Evolutionary conservation across 495 filamentous ascomycete species (phyloP), one percentile per base, ranked within the genome.

Genomic region (Xylona heveae): DNA sequence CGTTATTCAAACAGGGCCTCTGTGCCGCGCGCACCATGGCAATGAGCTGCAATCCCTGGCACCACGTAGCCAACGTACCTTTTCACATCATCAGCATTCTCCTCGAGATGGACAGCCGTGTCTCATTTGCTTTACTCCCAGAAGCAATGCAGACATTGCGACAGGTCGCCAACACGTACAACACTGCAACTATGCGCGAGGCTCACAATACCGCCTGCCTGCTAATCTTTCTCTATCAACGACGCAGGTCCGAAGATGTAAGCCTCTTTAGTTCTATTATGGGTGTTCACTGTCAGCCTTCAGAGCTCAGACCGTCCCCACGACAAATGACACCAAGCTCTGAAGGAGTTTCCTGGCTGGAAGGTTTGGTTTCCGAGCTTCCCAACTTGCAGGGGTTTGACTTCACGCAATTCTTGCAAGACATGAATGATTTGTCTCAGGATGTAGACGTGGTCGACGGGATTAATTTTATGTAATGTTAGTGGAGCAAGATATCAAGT

Each of bases 81-180:
- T 66, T 69, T 30, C 63, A 69, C 19, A 54, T 54, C 25, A 49
- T 61, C 20, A 61, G 60, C 33, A 40, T 62, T 3, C 51, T 66
- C 9, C 49, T 69, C 5, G 55, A 55, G 8, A 52, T 69, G 36
- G 60, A 62, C 30, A 60, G 49, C 0, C 39, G 49, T 0, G 44
- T 55, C 6, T 58, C 58, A 2, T 42, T 67, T 6, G 41, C 46
- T 5, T 44, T 60, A 34, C 43, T 69, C 8, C 42, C 50, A 0
- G 49, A 52, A 7, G 61, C 64, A 5, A 51, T 69, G 50, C 42
- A 53, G 21, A 55, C 55, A 1, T 37, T 68, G 13, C 47, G 51
- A 5, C 36, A 52, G 3, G 53, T 65, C 8, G 48, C 49, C 1
- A 48, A 38, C 16, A 47, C 42, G 0, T 63, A 59, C 20, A 39